Conservation (phyloP, 2,329 filamentous ascomycete genomes). For the Arthrobotrys musiformis region DNA sequence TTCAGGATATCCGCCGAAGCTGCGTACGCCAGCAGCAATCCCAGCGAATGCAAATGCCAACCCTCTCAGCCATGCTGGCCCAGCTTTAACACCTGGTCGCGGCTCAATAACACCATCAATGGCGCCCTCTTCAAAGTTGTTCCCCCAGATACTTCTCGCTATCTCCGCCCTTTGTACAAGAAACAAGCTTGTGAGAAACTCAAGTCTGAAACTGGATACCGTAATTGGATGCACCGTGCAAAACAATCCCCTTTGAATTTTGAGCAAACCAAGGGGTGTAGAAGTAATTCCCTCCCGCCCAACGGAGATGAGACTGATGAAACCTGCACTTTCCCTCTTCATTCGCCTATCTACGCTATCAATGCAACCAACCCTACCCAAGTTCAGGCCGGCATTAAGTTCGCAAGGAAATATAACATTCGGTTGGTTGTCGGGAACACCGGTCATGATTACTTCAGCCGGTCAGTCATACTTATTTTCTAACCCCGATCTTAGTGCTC, state of each 20-base stretch:
- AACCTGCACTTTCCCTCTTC: slow-evolving; percentile 53
- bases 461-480: slow-evolving; percentile 55
- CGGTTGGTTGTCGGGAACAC: slow-evolving; percentile 62
- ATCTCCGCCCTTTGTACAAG: slow-evolving; percentile 58
- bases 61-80: slow-evolving; percentile 61
- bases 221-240: slow-evolving; percentile 62
- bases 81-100: slow-evolving; percentile 61
- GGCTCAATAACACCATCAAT: slow-evolving; percentile 62
- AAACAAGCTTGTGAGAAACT: slow-evolving; percentile 57
- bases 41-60: slow-evolving; percentile 54
- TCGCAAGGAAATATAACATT: slow-evolving; percentile 61
- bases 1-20: slow-evolving; percentile 36
- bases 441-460: slow-evolving; percentile 62
- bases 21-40: background rate
- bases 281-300: slow-evolving; percentile 60
- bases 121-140: slow-evolving; percentile 62
- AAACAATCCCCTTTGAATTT: slow-evolving; percentile 60
- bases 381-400: slow-evolving; percentile 63
- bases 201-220: slow-evolving; percentile 57
- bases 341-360: slow-evolving; percentile 61
- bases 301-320: slow-evolving; percentile 63
- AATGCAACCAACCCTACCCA: slow-evolving; percentile 60
- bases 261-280: background rate
- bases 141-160: slow-evolving; percentile 61
- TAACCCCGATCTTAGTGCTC: background rate